These are phyloP conservation scores for Mollisia scopiformis DNA, from an alignment of 2,329 filamentous ascomycete genomes.

Conservation along the genomic window DNA sequence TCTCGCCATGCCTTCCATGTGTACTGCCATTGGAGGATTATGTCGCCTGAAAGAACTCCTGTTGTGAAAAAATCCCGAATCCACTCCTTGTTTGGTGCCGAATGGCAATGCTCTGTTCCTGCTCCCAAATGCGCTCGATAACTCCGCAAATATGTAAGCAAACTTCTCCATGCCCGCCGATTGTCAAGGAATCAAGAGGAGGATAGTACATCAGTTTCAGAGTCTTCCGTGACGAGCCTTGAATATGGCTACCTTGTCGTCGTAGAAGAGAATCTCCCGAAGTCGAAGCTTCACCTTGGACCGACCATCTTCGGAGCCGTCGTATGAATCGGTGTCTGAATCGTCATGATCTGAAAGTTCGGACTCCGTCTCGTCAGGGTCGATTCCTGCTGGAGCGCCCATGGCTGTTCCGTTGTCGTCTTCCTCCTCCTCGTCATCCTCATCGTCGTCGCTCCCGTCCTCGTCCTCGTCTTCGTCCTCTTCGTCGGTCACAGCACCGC, in stretches of 20 bases:
- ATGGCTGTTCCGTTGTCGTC: constrained; percentile 39
- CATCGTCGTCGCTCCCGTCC: constrained; percentile 52
- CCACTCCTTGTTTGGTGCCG: not conserved
- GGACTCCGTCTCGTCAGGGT: constrained; percentile 40
- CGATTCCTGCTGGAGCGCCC: constrained; percentile 33
- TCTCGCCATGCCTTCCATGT: not conserved
- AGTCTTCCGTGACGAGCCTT: constrained; percentile 58
- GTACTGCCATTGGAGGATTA: not conserved
- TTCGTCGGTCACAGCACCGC: constrained; percentile 44
- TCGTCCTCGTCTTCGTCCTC: constrained; percentile 48
- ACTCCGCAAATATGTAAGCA: constrained; percentile 22
- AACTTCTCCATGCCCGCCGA: not conserved
- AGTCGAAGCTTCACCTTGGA: constrained; percentile 58
- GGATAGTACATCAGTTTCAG: constrained; percentile 10
- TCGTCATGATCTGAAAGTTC: constrained; percentile 46
- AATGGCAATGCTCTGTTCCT: constrained; percentile 16
- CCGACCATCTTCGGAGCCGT: constrained; percentile 47
- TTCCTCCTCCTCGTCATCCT: constrained; percentile 45
- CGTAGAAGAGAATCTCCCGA: constrained; percentile 81
- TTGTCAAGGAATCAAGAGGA: not conserved
- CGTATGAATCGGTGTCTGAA: constrained; percentile 52
- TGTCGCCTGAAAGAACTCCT: not conserved
- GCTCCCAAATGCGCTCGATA: constrained; percentile 22
- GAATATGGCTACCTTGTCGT: constrained; percentile 82
- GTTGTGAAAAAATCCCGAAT: constrained; percentile 16